phyloP scores from a whole-genome alignment of 495 filamentous ascomycete genomes.

The Hypoxylon perforatum region DNA sequence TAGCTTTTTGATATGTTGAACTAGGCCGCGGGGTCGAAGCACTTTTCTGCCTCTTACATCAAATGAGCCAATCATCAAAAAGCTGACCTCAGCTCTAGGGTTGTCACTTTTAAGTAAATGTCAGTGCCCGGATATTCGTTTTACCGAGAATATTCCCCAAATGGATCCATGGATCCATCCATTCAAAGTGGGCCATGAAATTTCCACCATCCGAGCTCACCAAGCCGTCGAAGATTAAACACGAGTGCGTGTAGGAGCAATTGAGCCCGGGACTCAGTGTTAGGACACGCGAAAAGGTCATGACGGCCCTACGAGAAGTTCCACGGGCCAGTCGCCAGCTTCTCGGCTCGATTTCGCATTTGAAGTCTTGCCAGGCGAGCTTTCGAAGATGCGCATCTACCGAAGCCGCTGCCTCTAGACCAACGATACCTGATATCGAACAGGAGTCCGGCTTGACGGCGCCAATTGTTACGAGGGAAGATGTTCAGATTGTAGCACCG shows the following conservation, averaged over 20 bases:
- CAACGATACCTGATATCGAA: slow-evolving; percentile 52
- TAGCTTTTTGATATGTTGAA: no score
- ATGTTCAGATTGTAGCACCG: slow-evolving; percentile 50
- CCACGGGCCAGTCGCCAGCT: slow-evolving; percentile 41
- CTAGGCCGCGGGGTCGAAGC: no score
- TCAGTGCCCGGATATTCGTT: slow-evolving; percentile 15
- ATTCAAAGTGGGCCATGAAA: slow-evolving; percentile 16
- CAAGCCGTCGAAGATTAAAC: slow-evolving; percentile 4
- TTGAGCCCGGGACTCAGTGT: slow-evolving; percentile 18
- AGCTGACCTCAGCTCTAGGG: no score
- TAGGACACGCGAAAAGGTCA: slow-evolving; percentile 18
- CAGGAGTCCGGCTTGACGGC: slow-evolving; percentile 47
- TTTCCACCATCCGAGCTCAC: slow-evolving; percentile 22
- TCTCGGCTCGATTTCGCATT: slow-evolving; percentile 31
- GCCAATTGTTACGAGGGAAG: slow-evolving; percentile 48
- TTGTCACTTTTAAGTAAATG: background rate
- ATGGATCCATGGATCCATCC: no score
- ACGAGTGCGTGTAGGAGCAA: slow-evolving; percentile 20
- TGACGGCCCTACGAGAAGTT: slow-evolving; percentile 44
- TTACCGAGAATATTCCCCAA: slow-evolving; percentile 19
- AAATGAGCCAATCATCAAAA: no score
- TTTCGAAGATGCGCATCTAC: slow-evolving; percentile 53
- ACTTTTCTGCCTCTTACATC: no score
- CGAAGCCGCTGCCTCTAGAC: slow-evolving; percentile 34
- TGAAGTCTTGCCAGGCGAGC: slow-evolving; percentile 33